Evolutionary conservation across 75 land plant species (phyloP), one percentile per base, ranked within the genome.

Genomic region (Pinus albicaulis): DNA sequence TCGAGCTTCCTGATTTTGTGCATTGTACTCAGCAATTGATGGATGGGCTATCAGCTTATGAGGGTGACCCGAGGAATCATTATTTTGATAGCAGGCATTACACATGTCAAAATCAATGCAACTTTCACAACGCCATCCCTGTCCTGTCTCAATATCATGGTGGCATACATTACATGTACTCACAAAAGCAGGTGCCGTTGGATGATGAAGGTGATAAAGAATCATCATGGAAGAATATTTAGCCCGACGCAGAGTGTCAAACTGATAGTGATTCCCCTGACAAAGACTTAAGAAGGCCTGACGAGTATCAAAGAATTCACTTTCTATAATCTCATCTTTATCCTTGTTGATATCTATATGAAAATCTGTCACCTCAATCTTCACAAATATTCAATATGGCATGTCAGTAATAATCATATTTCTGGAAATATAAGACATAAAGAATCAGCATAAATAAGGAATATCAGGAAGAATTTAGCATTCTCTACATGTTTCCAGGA

Each of bases 171-270:
- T 92, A 81, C 99, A 97, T 36, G 94, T 86, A 4, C 84, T 91
- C 13, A 98, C 99, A 87, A 95, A 98, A 8, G 99, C 95, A 70
- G 99, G 99, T 48, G 93, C 99, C 31, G 95, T 92, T 55, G 99
- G 99, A 80, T 98, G 95, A 65, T 98, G 99, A 57, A 98, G 90
- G 81, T 98, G 98, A 71, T 95, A 98, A 53, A 98, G 88, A 60
- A 98, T 91, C 99, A 98, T 98, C 99, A 98, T 98, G 16, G 99
- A 98, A 1, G 99, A 98, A 78, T 98, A 96, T 78, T 98, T 98
- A 55, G 99, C 99, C 26, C 98, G 89, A 36, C 99, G 93, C 57
- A 98, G 73, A n/a, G 99, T 95, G 81, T 98, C 99, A 85, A 93
- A 98, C 66, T 98, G 99, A 73, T 98, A 98, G 78, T 98, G 99